phyloP scores from a whole-genome alignment of 1,284 basidiomycete genomes.

The Sanghuangporus weigelae region DNA sequence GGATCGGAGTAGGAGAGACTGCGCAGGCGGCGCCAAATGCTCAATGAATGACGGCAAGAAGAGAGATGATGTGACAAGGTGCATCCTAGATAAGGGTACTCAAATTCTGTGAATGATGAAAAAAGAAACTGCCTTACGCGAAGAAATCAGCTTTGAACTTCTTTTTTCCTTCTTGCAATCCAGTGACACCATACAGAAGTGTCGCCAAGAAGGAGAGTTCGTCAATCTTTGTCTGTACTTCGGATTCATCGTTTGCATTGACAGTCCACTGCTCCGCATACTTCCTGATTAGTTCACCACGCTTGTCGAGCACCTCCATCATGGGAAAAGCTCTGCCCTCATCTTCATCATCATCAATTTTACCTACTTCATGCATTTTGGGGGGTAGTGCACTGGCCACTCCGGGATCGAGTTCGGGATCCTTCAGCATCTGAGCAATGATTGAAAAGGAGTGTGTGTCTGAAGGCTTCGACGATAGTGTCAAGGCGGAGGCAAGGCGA shows the following conservation, averaged over 20 bases:
- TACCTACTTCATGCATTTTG: slow-evolving; percentile 14
- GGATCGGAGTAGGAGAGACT: slow-evolving; percentile 32
- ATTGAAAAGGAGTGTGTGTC: slow-evolving; percentile 38
- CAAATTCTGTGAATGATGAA: background rate
- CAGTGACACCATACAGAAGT: slow-evolving; percentile 39
- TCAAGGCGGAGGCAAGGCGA: background rate
- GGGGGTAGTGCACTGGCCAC: background rate
- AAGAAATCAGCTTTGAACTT: slow-evolving; percentile 21
- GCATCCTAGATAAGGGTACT: slow-evolving; percentile 29
- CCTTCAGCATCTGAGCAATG: slow-evolving; percentile 41
- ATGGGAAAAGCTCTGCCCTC: slow-evolving; percentile 11
- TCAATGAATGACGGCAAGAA: slow-evolving; percentile 35
- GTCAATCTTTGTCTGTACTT: slow-evolving; percentile 30
- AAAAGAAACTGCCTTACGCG: slow-evolving; percentile 15
- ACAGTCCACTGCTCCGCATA: slow-evolving; percentile 46
- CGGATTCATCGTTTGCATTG: slow-evolving; percentile 24
- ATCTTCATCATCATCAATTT: slow-evolving; percentile 19
- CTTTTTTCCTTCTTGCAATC: slow-evolving; percentile 25
- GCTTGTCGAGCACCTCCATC: slow-evolving; percentile 28
- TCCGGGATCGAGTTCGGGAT: slow-evolving; percentile 30
- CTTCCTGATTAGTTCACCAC: slow-evolving; percentile 35
- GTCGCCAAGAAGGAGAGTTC: slow-evolving; percentile 37
- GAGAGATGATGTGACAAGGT: slow-evolving; percentile 41
- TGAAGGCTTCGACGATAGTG: background rate
- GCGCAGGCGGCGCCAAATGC: slow-evolving; percentile 24